A percentile compares a stretch with the other conserved stretches of the same genome.
These are phyloP conservation scores for Microcera coccophila DNA, from an alignment of 2,329 filamentous ascomycete genomes.

Conservation along the genomic window DNA sequence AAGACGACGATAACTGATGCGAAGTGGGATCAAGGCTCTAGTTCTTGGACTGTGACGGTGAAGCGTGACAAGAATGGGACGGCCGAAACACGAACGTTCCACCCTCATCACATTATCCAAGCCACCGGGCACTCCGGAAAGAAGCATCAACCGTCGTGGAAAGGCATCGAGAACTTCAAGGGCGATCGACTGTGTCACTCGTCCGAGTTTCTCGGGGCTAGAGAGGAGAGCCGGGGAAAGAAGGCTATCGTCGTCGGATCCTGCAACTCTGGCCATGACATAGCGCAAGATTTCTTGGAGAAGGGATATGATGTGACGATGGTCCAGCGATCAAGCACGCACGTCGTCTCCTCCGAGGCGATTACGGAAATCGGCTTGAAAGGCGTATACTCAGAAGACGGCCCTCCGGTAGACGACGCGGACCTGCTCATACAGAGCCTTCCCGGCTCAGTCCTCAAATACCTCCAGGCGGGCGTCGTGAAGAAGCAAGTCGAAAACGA, in stretches of 20 bases:
- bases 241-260: conserved; percentile 64
- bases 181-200: conserved; percentile 61
- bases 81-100: conserved; percentile 50
- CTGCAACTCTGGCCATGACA: conserved; percentile 67
- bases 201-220: conserved; percentile 54
- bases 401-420: conserved; percentile 61
- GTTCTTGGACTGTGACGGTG: conserved; percentile 54
- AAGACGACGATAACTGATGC: conserved; percentile 46
- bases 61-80: conserved; percentile 48
- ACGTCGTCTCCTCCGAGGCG: conserved; percentile 55
- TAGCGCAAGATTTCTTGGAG: conserved; percentile 63
- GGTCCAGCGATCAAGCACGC: conserved; percentile 63
- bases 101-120: conserved; percentile 61
- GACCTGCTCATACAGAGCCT: conserved; percentile 58
- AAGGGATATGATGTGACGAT: conserved; percentile 66
- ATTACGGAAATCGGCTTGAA: conserved; percentile 51
- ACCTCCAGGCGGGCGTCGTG: conserved; percentile 47
- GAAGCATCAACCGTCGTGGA: conserved; percentile 56
- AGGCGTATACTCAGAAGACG: conserved; percentile 46
- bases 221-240: conserved; percentile 45
- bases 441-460: conserved; percentile 58
- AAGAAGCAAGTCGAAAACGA: conserved; percentile 34
- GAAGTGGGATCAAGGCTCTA: conserved; percentile 46
- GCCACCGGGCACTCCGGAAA: conserved; percentile 67
- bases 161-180: conserved; percentile 54